phyloP scores from a whole-genome alignment of 371 early-diverging fungal species.

The Mortierella sp. region DNA sequence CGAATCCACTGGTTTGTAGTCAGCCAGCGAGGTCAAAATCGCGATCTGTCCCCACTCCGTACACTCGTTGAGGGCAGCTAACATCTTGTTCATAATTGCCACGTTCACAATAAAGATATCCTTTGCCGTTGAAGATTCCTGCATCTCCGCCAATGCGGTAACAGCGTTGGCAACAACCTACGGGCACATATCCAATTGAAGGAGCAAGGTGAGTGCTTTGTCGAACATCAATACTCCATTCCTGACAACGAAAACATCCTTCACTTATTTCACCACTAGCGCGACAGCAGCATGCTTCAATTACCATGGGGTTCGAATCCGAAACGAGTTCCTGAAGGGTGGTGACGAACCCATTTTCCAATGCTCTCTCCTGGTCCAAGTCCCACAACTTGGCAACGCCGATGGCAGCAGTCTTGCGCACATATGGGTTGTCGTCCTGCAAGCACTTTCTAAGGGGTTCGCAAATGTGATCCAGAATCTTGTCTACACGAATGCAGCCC shows the following conservation, averaged over 20 bases:
- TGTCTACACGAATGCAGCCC: constrained; percentile 79
- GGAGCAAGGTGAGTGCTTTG: neutral
- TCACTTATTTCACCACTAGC: neutral
- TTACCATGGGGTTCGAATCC: constrained; percentile 92
- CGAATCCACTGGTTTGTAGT: constrained; percentile 85
- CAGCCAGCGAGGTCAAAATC: constrained; percentile 68
- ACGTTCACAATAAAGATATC: constrained; percentile 87
- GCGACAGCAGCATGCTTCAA: neutral
- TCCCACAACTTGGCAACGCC: constrained; percentile 90
- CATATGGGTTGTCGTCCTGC: constrained; percentile 84
- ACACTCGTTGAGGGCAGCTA: constrained; percentile 96
- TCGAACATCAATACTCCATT: neutral
- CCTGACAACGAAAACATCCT: neutral
- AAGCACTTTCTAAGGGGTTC: constrained; percentile 93
- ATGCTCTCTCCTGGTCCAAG: constrained; percentile 76
- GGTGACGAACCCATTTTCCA: constrained; percentile 87
- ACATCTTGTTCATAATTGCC: constrained; percentile 85
- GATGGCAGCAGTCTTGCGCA: constrained; percentile 73
- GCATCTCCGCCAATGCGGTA: constrained; percentile 93
- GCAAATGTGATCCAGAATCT: constrained; percentile 91
- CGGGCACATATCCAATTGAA: neutral
- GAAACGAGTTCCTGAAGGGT: constrained; percentile 90
- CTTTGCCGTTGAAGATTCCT: constrained; percentile 80
- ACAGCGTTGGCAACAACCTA: constrained; percentile 97
- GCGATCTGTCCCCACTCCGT: constrained; percentile 64